Evolutionary conservation across 225 moss, liverwort and hornwort species (phyloP).

Genomic region (Physcomitrellopsis africana): DNA sequence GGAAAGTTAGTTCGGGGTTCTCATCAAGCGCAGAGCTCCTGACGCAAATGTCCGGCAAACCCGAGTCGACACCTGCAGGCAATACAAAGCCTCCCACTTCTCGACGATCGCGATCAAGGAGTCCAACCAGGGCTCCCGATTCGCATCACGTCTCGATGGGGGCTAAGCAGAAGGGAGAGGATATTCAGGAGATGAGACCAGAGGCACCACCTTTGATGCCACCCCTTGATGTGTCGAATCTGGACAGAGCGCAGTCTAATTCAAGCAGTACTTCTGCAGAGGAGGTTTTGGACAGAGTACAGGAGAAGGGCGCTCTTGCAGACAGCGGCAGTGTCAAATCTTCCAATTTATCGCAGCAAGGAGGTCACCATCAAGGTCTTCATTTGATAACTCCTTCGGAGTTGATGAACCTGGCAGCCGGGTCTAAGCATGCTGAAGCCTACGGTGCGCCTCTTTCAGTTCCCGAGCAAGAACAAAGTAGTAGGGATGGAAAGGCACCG

Average conservation of each 20-base stretch:
- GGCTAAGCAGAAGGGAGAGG: constrained; percentile 49
- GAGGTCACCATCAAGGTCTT: constrained; percentile 50
- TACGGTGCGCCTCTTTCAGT: constrained; percentile 44
- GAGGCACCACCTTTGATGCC: constrained; percentile 46
- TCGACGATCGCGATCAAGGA: constrained; percentile 67
- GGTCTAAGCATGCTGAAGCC: constrained; percentile 63
- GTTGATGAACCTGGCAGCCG: constrained; percentile 87
- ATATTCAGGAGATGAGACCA: constrained; percentile 39
- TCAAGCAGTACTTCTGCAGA: constrained; percentile 50
- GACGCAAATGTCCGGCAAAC: constrained; percentile 36
- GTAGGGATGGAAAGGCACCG: constrained; percentile 34
- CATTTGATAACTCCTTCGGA: constrained; percentile 90
- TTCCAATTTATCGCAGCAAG: constrained; percentile 52
- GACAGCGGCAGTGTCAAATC: constrained; percentile 50
- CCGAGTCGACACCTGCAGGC: constrained; percentile 38
- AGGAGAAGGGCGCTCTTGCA: constrained; percentile 55
- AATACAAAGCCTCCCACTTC: constrained; percentile 42
- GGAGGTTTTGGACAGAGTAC: constrained; percentile 57
- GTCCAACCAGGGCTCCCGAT: constrained; percentile 66
- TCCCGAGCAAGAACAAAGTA: constrained; percentile 45
- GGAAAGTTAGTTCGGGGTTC: constrained; percentile 18
- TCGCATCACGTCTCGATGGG: constrained; percentile 60
- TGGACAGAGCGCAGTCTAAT: constrained; percentile 50
- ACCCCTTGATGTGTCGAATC: constrained; percentile 43
- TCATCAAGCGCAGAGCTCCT: constrained; percentile 34